Evolutionary conservation across 164 flowering plant species (phyloP).

Genomic region (Taxillus chinensis): DNA sequence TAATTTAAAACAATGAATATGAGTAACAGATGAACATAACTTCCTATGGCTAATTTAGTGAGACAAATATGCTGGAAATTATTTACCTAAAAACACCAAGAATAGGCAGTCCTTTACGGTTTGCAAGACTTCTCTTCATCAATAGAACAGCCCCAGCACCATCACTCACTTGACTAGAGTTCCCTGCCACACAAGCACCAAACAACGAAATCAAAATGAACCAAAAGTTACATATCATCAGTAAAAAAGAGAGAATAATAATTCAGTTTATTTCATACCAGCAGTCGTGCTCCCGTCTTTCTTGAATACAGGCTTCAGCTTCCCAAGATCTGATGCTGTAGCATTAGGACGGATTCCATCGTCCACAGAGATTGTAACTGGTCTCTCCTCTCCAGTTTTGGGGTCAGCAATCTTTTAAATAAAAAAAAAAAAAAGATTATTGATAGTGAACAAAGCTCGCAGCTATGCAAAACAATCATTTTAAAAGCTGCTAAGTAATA

Average conservation of each 20-base stretch:
- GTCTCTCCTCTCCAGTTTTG: conserved; percentile 80
- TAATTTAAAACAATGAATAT: too few relatives aligned
- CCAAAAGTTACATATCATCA: not conserved
- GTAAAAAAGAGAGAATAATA: not conserved
- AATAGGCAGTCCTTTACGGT: conserved; percentile 77
- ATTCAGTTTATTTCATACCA: conserved; percentile 32
- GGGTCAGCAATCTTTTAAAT: conserved; percentile 70
- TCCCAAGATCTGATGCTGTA: conserved; percentile 50
- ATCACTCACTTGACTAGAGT: conserved; percentile 97
- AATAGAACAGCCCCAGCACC: conserved; percentile 98
- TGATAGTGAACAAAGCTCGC: not conserved
- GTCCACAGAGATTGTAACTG: conserved; percentile 63
- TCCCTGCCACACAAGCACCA: conserved; percentile 36
- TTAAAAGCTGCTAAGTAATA: not conserved
- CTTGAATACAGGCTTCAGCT: conserved; percentile 79
- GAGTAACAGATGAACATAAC: too few relatives aligned
- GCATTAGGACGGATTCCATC: conserved; percentile 86
- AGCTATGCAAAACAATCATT: not conserved
- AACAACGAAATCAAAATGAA: not conserved
- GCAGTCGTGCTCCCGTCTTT: conserved; percentile 91
- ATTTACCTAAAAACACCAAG: conserved; percentile 89
- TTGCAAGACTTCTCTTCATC: conserved; percentile 84
- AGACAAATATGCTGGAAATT: too few relatives aligned
- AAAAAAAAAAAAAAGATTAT: conserved; percentile 1
- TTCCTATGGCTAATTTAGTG: too few relatives aligned